Conservation (phyloP, 2,329 filamentous ascomycete species). For the Sarocladium strictum region DNA sequence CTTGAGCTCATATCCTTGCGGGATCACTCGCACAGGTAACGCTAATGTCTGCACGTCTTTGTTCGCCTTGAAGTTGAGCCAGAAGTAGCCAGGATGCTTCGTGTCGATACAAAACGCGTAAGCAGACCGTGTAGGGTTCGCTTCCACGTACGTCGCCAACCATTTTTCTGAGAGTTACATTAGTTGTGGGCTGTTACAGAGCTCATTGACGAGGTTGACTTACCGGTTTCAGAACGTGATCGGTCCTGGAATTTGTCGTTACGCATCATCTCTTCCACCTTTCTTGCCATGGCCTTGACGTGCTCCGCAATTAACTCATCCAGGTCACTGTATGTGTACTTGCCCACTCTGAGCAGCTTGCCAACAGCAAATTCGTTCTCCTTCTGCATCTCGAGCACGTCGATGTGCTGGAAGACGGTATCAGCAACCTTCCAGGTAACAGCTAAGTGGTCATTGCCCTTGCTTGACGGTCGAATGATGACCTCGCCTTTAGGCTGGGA, state of each 20-base stretch:
- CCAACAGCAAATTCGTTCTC: slow-evolving; percentile 95
- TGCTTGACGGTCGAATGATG: slow-evolving; percentile 91
- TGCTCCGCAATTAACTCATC: slow-evolving; percentile 97
- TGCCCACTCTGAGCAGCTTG: slow-evolving; percentile 75
- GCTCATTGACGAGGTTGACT: slow-evolving; percentile 30
- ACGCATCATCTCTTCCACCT: slow-evolving; percentile 92
- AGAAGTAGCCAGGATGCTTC: slow-evolving; percentile 90
- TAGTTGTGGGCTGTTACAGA: slow-evolving; percentile 3
- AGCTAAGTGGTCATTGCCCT: slow-evolving; percentile 89
- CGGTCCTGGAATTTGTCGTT: slow-evolving; percentile 90
- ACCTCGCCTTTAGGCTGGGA: slow-evolving; percentile 82
- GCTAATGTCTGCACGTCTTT: slow-evolving; percentile 65
- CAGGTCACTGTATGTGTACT: slow-evolving; percentile 89
- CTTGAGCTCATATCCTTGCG: slow-evolving; percentile 87
- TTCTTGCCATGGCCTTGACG: slow-evolving; percentile 94
- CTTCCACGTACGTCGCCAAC: slow-evolving; percentile 92
- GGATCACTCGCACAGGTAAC: slow-evolving; percentile 86
- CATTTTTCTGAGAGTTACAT: slow-evolving; percentile 64
- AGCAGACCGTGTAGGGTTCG: slow-evolving; percentile 87
- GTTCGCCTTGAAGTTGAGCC: slow-evolving; percentile 92
- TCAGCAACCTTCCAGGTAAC: slow-evolving; percentile 98
- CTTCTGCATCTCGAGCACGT: slow-evolving; percentile 94
- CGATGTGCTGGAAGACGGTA: slow-evolving; percentile 94
- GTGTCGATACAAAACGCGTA: slow-evolving; percentile 95
- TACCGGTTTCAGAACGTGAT: slow-evolving; percentile 78